A percentile compares a stretch with the other conserved stretches of the same genome.
Conservation (phyloP, 2,329 filamentous ascomycete species). For the Exophiala sp. region DNA sequence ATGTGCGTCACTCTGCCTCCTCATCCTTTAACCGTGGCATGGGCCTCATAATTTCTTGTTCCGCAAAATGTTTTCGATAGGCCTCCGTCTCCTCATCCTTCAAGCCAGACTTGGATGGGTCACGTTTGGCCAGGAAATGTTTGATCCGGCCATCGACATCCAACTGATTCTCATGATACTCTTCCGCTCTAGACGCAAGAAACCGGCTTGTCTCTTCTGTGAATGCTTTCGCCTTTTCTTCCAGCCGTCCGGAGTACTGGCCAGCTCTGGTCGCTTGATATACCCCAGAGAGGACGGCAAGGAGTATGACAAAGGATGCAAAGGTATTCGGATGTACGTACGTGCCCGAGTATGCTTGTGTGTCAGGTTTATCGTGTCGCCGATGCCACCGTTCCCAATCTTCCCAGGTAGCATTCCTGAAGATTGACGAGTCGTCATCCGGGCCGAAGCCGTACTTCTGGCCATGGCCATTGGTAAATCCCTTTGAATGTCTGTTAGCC, state of each 20-base stretch:
- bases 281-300: constrained; percentile 64
- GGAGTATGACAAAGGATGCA: constrained; percentile 61
- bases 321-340: constrained; percentile 78
- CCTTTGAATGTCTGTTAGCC: constrained; percentile 27
- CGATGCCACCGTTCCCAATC: constrained; percentile 85
- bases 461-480: constrained; percentile 28
- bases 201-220: constrained; percentile 58
- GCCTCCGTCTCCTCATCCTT: constrained; percentile 41
- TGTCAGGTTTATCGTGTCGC: constrained; percentile 41
- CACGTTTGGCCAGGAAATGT: constrained; percentile 68
- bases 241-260: constrained; percentile 54
- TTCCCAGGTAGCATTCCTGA: constrained; percentile 88
- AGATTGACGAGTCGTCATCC: constrained; percentile 45
- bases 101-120: constrained; percentile 48
- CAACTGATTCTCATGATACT: constrained; percentile 52
- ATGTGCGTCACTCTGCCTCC: background rate
- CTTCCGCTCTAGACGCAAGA: constrained; percentile 35
- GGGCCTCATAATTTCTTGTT: constrained; percentile 5
- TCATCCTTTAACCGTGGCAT: constrained; percentile 8
- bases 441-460: constrained; percentile 34
- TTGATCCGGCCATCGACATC: constrained; percentile 62
- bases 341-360: constrained; percentile 45
- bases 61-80: constrained; percentile 33
- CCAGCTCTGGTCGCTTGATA: constrained; percentile 66
- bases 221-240: constrained; percentile 61